Evolutionary conservation across 768 basidiomycete genomes (phyloP).

Genomic region (Boletus subparvulus): DNA sequence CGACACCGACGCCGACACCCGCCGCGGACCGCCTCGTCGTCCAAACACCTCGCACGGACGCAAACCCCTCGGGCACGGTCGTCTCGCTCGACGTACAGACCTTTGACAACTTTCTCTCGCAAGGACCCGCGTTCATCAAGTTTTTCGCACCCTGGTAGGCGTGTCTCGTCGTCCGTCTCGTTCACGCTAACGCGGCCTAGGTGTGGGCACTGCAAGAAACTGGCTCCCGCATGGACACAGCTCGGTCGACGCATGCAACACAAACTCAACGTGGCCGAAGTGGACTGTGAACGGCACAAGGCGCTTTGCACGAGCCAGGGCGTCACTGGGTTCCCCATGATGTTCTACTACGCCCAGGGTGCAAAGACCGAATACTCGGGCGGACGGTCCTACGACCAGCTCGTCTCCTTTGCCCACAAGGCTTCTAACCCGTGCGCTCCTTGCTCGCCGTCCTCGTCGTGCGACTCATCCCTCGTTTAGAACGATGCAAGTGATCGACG

Average conservation of each 20-base stretch:
- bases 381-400: constrained; percentile 64
- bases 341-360: constrained; percentile 63
- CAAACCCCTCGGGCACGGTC: constrained; percentile 29
- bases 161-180: background rate
- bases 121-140: constrained; percentile 62
- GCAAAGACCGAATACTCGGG: constrained; percentile 76
- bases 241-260: constrained; percentile 70
- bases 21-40: constrained; percentile 11
- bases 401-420: constrained; percentile 74
- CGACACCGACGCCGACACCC: constrained; percentile 3
- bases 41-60: constrained; percentile 11
- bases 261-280: constrained; percentile 76
- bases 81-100: constrained; percentile 28
- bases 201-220: constrained; percentile 97
- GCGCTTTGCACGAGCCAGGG: constrained; percentile 63
- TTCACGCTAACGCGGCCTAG: constrained; percentile 25
- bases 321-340: constrained; percentile 81
- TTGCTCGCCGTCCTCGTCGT: constrained; percentile 10
- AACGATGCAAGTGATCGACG: constrained; percentile 23
- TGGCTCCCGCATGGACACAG: constrained; percentile 78
- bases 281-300: constrained; percentile 82
- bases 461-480: background rate
- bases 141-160: constrained; percentile 88
- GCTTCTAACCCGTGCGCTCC: constrained; percentile 64
- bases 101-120: constrained; percentile 40